phyloP scores from a whole-genome alignment of 345 rosid genomes.

The Euclidium syriacum region DNA sequence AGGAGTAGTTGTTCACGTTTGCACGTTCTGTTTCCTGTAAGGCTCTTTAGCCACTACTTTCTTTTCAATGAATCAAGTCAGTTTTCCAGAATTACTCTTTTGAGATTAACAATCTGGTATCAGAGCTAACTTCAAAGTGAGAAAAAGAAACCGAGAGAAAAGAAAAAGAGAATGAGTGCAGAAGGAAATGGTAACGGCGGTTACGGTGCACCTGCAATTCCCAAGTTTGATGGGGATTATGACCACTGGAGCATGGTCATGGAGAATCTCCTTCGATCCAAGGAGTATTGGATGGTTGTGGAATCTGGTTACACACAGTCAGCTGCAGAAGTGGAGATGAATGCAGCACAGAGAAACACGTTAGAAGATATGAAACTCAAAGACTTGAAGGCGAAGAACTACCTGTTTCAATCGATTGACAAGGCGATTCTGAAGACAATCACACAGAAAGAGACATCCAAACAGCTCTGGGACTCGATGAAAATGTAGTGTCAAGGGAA shows the following conservation, averaged over 20 bases:
- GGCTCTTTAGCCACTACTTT: too few relatives aligned
- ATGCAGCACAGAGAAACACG: neutral
- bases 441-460: neutral
- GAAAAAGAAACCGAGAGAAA: neutral
- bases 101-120: too few relatives aligned
- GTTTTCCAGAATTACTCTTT: too few relatives aligned
- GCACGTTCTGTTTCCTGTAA: too few relatives aligned
- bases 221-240: conserved; percentile 5
- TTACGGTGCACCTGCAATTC: neutral
- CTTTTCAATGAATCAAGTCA: too few relatives aligned
- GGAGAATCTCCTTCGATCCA: conserved; percentile 6
- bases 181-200: neutral
- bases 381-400: neutral
- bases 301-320: neutral
- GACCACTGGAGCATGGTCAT: conserved; percentile 14
- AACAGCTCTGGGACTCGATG: neutral
- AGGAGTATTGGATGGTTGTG: conserved; percentile 4
- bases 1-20: too few relatives aligned
- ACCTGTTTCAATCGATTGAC: neutral
- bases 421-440: neutral
- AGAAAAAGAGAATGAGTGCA: neutral
- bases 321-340: neutral
- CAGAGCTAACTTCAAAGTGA: too few relatives aligned
- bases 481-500: neutral
- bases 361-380: neutral